These are phyloP conservation scores for Macrotyloma uniflorum DNA, from an alignment of 306 rosid genomes.

Conservation along the genomic window DNA sequence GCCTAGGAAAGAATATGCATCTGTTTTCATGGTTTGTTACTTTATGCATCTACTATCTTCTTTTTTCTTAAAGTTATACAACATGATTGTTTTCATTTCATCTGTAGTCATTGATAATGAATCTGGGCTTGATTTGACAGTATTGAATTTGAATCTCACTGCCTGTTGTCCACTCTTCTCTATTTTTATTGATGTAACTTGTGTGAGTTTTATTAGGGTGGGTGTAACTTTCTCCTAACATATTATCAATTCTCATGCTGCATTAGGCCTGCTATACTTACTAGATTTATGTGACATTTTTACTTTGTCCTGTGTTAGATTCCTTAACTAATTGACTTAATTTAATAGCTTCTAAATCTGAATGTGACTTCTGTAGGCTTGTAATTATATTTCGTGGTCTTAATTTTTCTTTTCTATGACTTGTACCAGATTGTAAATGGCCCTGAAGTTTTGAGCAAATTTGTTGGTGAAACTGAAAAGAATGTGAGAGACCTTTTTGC, in stretches of 20 bases:
- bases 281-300: slow-evolving; percentile 12
- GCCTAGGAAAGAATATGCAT: neutral
- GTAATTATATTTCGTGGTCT: slow-evolving; percentile 31
- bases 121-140: slow-evolving; percentile 31
- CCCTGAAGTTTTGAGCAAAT: slow-evolving; percentile 97
- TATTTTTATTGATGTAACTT: slow-evolving; percentile 16
- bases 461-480: slow-evolving; percentile 98
- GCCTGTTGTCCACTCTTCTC: neutral
- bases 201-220: slow-evolving; percentile 16
- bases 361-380: slow-evolving; percentile 33
- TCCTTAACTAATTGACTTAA: slow-evolving; percentile 34
- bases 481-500: slow-evolving; percentile 98
- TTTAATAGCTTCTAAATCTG: slow-evolving; percentile 32
- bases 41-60: neutral
- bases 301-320: slow-evolving; percentile 13
- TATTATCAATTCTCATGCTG: slow-evolving; percentile 21
- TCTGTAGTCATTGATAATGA: slow-evolving; percentile 7
- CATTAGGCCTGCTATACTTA: slow-evolving; percentile 25
- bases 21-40: neutral
- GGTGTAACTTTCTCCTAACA: slow-evolving; percentile 12
- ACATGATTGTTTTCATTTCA: slow-evolving; percentile 31
- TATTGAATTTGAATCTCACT: slow-evolving; percentile 26
- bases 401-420: slow-evolving; percentile 31
- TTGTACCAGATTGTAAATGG: slow-evolving; percentile 85
- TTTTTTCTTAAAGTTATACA: slow-evolving; percentile 14